Conservation (phyloP, 495 filamentous ascomycete species). For the Neurospora sp. region DNA sequence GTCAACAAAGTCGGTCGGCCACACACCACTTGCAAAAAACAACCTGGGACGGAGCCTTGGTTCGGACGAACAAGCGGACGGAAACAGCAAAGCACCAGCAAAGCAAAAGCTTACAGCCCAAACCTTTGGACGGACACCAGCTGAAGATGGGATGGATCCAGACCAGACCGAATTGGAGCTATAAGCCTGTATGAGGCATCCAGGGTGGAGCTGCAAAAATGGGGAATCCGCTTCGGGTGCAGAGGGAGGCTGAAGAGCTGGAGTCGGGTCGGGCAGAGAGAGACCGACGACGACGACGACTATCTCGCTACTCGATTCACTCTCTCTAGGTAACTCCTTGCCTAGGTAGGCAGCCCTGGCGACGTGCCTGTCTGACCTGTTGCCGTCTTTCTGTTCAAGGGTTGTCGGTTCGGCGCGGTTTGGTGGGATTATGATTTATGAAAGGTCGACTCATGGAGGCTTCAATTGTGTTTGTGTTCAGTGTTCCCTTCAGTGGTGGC, state of each 20-base stretch:
- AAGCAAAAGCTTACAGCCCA: neutral
- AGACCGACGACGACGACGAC: neutral
- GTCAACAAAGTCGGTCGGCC: neutral
- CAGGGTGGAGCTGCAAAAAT: neutral
- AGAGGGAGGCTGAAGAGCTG: neutral
- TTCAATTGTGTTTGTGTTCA: neutral
- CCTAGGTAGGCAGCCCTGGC: neutral
- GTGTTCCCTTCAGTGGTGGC: neutral
- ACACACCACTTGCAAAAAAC: neutral
- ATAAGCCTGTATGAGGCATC: neutral
- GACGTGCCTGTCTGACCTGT: neutral
- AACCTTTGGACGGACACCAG: neutral
- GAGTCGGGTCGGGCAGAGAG: neutral
- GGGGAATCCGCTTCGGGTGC: neutral
- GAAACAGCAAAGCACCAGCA: neutral
- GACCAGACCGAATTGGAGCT: neutral
- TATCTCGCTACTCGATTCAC: neutral
- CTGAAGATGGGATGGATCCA: neutral
- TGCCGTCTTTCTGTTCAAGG: neutral
- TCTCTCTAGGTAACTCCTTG: neutral
- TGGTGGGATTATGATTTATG: neutral
- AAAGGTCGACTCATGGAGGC: neutral
- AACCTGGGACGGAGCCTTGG: neutral
- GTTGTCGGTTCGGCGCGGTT: neutral
- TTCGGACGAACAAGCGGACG: neutral